Evolutionary conservation across 495 filamentous ascomycete genomes (phyloP).

Genomic region (Venustampulla echinocandica): DNA sequence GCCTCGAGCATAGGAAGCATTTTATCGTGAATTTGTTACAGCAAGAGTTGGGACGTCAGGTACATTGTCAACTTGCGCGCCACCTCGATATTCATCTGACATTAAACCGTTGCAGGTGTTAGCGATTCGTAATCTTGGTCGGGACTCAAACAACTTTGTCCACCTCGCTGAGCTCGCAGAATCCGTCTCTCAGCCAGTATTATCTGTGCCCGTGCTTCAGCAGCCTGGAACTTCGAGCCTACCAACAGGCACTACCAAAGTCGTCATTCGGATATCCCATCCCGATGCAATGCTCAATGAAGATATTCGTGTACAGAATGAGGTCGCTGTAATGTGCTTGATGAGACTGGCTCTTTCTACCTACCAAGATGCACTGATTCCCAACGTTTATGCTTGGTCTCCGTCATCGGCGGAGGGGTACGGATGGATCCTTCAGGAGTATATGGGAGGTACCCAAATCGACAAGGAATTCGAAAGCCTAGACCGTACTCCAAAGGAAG

Average conservation of each 20-base stretch:
- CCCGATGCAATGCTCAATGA: slow-evolving; percentile 14
- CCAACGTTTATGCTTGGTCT: slow-evolving; percentile 14
- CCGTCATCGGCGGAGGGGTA: slow-evolving; percentile 4
- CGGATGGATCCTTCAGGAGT: slow-evolving; percentile 12
- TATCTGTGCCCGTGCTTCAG: neutral
- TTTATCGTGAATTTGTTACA: neutral
- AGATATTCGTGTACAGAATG: slow-evolving; percentile 14
- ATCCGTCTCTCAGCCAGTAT: neutral
- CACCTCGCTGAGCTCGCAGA: slow-evolving; percentile 10
- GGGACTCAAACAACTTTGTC: slow-evolving; percentile 19
- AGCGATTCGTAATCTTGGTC: slow-evolving; percentile 7
- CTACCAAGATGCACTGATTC: slow-evolving; percentile 2
- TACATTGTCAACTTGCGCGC: slow-evolving; percentile 2
- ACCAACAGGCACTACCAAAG: slow-evolving; percentile 2
- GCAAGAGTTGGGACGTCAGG: neutral
- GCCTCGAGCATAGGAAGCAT: neutral
- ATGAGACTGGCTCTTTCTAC: slow-evolving; percentile 13
- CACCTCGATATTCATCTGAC: neutral
- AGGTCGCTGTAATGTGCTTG: slow-evolving; percentile 14
- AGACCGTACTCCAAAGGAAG: slow-evolving; percentile 3
- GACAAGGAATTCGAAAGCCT: slow-evolving; percentile 6
- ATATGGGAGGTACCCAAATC: slow-evolving; percentile 7
- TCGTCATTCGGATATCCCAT: slow-evolving; percentile 15
- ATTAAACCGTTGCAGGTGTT: slow-evolving; percentile 6
- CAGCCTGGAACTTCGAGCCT: slow-evolving; percentile 10